These are phyloP conservation scores for Bryum argenteum DNA, from an alignment of 225 moss, liverwort and hornwort species.

Conservation along the genomic window DNA sequence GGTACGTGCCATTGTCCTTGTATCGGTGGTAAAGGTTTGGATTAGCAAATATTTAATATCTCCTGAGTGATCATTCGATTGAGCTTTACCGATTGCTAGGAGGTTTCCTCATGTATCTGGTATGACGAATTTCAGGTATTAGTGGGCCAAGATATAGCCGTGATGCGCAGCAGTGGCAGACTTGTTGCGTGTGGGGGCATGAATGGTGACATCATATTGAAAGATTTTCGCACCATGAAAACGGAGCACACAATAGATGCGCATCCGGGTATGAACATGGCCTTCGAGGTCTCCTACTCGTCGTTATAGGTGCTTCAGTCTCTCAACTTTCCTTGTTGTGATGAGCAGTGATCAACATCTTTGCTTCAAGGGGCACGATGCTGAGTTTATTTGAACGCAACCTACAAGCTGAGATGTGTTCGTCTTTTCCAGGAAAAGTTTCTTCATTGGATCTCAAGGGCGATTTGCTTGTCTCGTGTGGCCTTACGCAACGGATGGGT, in stretches of 20 bases:
- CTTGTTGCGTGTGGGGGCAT: conserved; percentile 70
- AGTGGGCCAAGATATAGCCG: conserved; percentile 59
- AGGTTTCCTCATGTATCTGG: conserved; percentile 29
- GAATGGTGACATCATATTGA: conserved; percentile 57
- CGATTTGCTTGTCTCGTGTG: conserved; percentile 73
- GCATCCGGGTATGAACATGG: conserved; percentile 51
- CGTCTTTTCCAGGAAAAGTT: conserved; percentile 61
- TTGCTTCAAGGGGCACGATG: conserved; percentile 36
- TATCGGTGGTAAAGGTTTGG: conserved; percentile 6
- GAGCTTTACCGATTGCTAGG: neutral
- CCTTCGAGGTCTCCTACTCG: conserved; percentile 19
- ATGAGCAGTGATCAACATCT: conserved; percentile 36
- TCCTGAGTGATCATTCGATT: no score
- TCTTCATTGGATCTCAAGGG: conserved; percentile 71
- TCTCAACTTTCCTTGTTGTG: conserved; percentile 34
- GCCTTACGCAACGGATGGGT: conserved; percentile 64
- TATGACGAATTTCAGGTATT: conserved; percentile 41
- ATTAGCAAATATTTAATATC: conserved; percentile 21
- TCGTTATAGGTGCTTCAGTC: conserved; percentile 25
- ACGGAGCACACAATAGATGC: conserved; percentile 76
- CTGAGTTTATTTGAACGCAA: conserved; percentile 38
- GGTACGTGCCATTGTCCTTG: conserved; percentile 34
- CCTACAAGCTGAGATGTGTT: conserved; percentile 49
- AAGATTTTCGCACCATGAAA: conserved; percentile 72
- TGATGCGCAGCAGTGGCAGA: conserved; percentile 68